These are phyloP conservation scores for Colletotrichum sp. DNA, from an alignment of 2,329 filamentous ascomycete genomes.

Conservation along the genomic window DNA sequence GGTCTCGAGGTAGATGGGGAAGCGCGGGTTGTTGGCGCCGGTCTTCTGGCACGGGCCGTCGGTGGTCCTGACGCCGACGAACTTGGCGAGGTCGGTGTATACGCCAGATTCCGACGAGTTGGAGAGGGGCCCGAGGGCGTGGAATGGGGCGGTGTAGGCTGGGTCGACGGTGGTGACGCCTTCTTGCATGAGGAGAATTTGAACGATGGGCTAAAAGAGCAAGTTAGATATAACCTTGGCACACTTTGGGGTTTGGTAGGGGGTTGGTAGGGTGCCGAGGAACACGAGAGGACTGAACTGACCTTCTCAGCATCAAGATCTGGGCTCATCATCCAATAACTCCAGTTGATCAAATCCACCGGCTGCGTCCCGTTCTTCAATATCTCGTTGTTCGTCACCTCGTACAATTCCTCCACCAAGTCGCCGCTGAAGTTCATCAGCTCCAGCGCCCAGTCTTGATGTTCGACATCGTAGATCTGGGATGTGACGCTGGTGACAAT, in stretches of 20 bases:
- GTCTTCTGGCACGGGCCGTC: conserved; percentile 45
- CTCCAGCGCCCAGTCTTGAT: conserved; percentile 44
- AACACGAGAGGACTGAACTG: too few relatives aligned
- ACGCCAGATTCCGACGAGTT: conserved; percentile 35
- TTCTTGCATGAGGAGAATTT: conserved; percentile 46
- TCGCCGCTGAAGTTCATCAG: conserved; percentile 51
- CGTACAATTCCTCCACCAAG: conserved; percentile 50
- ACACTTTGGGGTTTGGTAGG: not conserved
- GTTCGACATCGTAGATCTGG: not conserved
- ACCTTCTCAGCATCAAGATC: conserved; percentile 36
- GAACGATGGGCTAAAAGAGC: conserved; percentile 40
- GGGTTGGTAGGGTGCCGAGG: too few relatives aligned
- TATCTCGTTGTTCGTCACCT: not conserved
- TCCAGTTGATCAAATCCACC: conserved; percentile 52
- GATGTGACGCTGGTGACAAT: not conserved
- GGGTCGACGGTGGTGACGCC: conserved; percentile 43
- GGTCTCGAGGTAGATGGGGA: conserved; percentile 45
- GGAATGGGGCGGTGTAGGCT: conserved; percentile 46
- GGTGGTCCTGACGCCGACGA: conserved; percentile 42
- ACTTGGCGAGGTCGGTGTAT: conserved; percentile 48
- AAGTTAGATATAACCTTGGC: not conserved
- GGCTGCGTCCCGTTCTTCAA: conserved; percentile 46
- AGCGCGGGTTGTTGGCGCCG: conserved; percentile 42
- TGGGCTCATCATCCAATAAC: conserved; percentile 47
- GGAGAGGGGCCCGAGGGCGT: conserved; percentile 41